A percentile compares a stretch with the other conserved stretches of the same genome.
These are phyloP conservation scores for Acanthamoeba rhysodes DNA, from an alignment of 208 protist genomes.

Conservation along the genomic window DNA sequence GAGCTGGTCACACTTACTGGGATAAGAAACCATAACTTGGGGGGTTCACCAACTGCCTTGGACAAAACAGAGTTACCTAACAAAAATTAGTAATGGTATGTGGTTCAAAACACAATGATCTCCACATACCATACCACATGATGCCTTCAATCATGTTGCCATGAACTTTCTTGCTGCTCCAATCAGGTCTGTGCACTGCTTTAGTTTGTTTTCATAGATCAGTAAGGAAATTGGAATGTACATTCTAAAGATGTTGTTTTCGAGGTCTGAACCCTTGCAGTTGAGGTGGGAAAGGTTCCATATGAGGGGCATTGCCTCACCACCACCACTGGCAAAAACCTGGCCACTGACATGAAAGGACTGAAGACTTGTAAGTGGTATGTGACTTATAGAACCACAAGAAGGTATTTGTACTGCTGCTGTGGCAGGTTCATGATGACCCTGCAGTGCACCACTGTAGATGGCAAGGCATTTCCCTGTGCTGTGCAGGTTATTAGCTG, in stretches of 20 bases:
- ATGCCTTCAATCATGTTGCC: background rate
- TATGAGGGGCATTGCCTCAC: background rate
- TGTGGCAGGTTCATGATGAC: background rate
- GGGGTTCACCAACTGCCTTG: background rate
- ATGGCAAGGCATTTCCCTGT: background rate
- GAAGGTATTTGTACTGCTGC: background rate
- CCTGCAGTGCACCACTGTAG: background rate
- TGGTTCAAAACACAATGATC: too few species aligned
- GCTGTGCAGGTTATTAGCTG: background rate
- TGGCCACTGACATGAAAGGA: background rate
- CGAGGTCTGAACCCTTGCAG: background rate
- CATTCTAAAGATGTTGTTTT: too few species aligned
- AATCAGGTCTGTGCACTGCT: background rate
- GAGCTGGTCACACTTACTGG: too few species aligned
- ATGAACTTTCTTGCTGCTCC: background rate
- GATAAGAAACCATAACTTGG: background rate
- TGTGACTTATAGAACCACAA: too few species aligned
- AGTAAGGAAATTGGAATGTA: too few species aligned
- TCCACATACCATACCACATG: background rate
- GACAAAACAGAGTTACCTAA: background rate
- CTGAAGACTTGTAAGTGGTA: background rate
- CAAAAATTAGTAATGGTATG: too few species aligned
- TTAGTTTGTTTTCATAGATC: background rate
- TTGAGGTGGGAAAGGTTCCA: background rate
- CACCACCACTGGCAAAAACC: background rate